Percentiles rank a stretch among this genome's conserved stretches.
Conservation (phyloP, 148 eudicot genomes). For the Chenopodium quinoa region DNA sequence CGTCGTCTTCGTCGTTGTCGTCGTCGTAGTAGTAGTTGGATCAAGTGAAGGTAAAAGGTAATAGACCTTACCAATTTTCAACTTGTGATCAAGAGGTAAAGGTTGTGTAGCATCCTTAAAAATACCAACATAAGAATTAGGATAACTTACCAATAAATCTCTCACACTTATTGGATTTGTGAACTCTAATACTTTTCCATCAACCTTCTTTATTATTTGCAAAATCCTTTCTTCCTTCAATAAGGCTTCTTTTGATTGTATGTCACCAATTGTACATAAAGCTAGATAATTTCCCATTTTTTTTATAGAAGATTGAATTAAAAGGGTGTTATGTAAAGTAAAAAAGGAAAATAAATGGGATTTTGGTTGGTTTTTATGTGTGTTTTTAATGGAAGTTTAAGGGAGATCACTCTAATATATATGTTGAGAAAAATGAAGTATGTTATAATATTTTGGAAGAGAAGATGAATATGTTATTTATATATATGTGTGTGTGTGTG, state of each 20-base stretch:
- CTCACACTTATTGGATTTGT: constrained; percentile 37
- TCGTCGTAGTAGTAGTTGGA: background rate
- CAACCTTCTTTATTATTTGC: constrained; percentile 39
- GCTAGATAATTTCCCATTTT: constrained; percentile 31
- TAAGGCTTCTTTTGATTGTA: constrained; percentile 11
- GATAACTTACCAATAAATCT: constrained; percentile 33
- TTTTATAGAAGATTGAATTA: too few relatives aligned
- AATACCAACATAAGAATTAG: constrained; percentile 37
- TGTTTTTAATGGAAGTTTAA: too few relatives aligned
- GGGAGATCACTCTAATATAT: background rate
- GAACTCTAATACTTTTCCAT: constrained; percentile 56
- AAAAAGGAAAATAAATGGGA: background rate
- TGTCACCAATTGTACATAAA: constrained; percentile 17
- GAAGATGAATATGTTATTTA: background rate
- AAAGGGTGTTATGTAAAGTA: too few relatives aligned
- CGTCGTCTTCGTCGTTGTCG: constrained; percentile 9
- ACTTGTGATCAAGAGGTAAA: constrained; percentile 40
- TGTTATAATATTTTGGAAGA: background rate
- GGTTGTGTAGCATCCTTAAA: constrained; percentile 41
- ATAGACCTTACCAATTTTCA: constrained; percentile 44
- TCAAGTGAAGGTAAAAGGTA: constrained; percentile 35
- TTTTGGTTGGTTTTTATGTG: background rate
- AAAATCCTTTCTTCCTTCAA: constrained; percentile 28
- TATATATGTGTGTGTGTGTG: background rate
- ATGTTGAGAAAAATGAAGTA: background rate